phyloP scores from a whole-genome alignment of 306 rosid species.

The Prunus mira region DNA sequence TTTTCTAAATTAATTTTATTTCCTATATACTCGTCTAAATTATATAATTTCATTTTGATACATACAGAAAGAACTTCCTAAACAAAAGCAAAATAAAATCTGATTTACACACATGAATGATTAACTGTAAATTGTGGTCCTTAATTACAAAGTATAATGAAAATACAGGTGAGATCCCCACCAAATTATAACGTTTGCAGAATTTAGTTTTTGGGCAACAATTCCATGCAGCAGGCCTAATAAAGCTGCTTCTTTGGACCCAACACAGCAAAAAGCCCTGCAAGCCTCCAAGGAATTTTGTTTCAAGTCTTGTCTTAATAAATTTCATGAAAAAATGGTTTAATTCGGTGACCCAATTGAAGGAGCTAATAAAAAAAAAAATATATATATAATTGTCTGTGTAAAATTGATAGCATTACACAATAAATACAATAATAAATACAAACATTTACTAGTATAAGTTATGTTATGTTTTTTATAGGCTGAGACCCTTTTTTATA shows the following conservation, averaged over 20 bases:
- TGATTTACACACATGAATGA: no score
- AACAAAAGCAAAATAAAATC: no score
- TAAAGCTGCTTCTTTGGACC: neutral
- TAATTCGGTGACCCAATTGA: neutral
- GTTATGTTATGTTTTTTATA: neutral
- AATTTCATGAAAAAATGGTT: neutral
- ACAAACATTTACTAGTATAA: neutral
- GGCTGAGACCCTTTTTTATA: no score
- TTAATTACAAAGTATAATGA: neutral
- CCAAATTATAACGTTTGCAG: neutral
- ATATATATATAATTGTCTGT: neutral
- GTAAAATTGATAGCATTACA: neutral
- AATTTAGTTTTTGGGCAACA: slow-evolving; percentile 6
- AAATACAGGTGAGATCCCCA: neutral
- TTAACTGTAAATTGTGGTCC: neutral
- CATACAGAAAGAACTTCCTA: no score
- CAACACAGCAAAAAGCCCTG: neutral
- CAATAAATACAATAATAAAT: neutral
- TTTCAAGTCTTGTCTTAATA: neutral
- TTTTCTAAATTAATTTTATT: no score
- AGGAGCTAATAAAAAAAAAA: neutral
- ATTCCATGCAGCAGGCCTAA: neutral
- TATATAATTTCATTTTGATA: no score
- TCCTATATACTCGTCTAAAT: no score
- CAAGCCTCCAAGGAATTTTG: neutral